Conservation (phyloP, 129 eudicot species). For the Logfia minima region DNA sequence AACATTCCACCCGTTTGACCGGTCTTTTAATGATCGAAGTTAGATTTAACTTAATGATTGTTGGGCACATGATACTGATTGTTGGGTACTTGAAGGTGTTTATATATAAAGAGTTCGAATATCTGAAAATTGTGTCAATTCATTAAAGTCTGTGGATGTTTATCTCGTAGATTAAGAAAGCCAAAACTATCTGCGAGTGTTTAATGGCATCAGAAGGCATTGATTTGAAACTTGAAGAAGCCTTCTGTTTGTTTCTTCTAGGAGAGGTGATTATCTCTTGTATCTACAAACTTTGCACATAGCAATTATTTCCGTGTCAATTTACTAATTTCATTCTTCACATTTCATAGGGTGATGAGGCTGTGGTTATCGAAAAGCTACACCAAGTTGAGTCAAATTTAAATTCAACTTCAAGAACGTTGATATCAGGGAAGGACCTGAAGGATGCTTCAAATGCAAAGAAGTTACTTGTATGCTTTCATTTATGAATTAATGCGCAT, state of each 20-base stretch:
- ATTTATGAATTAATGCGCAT: constrained; percentile 21
- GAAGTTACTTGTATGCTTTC: constrained; percentile 59
- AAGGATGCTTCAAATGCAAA: constrained; percentile 59
- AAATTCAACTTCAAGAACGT: constrained; percentile 53
- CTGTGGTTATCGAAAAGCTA: constrained; percentile 74
- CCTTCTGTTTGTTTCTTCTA: constrained; percentile 81
- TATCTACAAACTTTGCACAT: constrained; percentile 6
- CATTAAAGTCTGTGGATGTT: neutral
- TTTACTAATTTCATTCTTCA: constrained; percentile 8
- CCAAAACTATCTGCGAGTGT: constrained; percentile 75
- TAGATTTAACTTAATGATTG: neutral
- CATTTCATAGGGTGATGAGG: constrained; percentile 71
- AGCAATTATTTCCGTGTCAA: neutral
- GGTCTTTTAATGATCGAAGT: neutral
- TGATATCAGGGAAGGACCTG: constrained; percentile 52
- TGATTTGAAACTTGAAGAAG: constrained; percentile 87
- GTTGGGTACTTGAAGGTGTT: constrained; percentile 23
- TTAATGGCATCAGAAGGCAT: constrained; percentile 77
- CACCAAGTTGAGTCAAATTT: constrained; percentile 56
- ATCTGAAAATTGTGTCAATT: constrained; percentile 6
- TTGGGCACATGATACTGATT: neutral
- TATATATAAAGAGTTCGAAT: neutral
- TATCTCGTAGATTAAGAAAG: constrained; percentile 67
- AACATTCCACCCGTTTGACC: neutral
- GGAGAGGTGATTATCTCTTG: constrained; percentile 65